Evolutionary conservation across 1,284 basidiomycete genomes (phyloP).

Genomic region (Tilletia caries): DNA sequence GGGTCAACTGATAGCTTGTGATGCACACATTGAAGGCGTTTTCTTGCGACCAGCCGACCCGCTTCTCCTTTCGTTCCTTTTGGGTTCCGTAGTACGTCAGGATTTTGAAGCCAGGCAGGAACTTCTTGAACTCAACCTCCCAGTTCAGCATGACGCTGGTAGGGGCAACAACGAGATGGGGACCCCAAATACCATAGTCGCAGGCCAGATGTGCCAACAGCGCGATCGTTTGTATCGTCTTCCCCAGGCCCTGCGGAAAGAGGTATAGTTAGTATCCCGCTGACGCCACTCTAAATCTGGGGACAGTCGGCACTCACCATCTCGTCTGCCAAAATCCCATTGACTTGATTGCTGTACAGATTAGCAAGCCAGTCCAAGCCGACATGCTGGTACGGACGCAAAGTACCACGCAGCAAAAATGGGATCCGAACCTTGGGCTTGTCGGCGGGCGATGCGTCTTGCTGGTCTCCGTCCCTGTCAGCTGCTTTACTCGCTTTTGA

Average conservation of each 20-base stretch:
- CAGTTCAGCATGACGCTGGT: slow-evolving; percentile 94
- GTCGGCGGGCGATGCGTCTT: background rate
- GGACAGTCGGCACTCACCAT: slow-evolving; percentile 51
- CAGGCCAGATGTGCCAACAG: slow-evolving; percentile 89
- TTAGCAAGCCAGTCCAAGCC: slow-evolving; percentile 93
- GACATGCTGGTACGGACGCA: slow-evolving; percentile 90
- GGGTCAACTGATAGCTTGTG: slow-evolving; percentile 85
- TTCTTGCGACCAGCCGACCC: slow-evolving; percentile 89
- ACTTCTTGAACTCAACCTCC: slow-evolving; percentile 99
- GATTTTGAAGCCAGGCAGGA: slow-evolving; percentile 86
- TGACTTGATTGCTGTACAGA: slow-evolving; percentile 78
- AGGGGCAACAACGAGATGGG: slow-evolving; percentile 90
- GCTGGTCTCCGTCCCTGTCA: background rate
- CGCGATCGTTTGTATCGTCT: slow-evolving; percentile 94
- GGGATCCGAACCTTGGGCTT: slow-evolving; percentile 63
- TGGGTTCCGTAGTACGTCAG: slow-evolving; percentile 87
- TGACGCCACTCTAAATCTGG: background rate
- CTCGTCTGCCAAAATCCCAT: slow-evolving; percentile 77
- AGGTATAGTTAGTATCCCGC: slow-evolving; percentile 1
- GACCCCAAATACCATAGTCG: slow-evolving; percentile 92
- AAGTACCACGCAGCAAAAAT: slow-evolving; percentile 75
- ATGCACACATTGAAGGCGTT: slow-evolving; percentile 93
- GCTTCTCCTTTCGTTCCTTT: slow-evolving; percentile 86
- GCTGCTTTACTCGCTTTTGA: background rate
- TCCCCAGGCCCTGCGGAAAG: slow-evolving; percentile 62